A percentile compares a stretch with the other conserved stretches of the same genome.
These are phyloP conservation scores for Dryas integrifolia DNA, from an alignment of 331 rosid genomes.

Conservation along the genomic window DNA sequence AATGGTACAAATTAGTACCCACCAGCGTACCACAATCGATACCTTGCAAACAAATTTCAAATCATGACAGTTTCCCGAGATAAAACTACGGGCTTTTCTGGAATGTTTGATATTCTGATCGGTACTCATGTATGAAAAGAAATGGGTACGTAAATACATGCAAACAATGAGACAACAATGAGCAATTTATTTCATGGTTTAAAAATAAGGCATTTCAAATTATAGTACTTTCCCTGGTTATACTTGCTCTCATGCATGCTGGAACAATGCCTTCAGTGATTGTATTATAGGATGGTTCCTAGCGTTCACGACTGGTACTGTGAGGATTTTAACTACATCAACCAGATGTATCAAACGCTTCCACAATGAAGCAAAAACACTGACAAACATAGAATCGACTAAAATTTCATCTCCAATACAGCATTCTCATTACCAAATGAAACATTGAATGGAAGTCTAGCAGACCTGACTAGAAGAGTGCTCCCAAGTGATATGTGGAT, in stretches of 20 bases:
- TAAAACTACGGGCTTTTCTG: no score
- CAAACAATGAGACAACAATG: no score
- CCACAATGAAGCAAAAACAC: constrained; percentile 12
- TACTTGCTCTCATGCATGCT: not conserved
- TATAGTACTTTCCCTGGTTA: no score
- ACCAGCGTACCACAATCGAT: no score
- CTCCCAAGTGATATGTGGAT: constrained; percentile 7
- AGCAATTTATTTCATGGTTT: no score
- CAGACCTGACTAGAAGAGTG: not conserved
- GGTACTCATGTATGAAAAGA: no score
- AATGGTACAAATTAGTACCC: no score
- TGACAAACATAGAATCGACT: not conserved
- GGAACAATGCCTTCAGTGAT: not conserved
- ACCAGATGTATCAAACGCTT: constrained; percentile 13
- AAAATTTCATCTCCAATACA: not conserved
- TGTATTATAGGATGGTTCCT: not conserved
- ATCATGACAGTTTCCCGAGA: no score
- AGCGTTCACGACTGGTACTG: constrained; percentile 25
- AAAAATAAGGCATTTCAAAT: no score
- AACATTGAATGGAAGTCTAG: not conserved
- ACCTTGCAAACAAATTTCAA: no score
- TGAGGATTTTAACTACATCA: constrained; percentile 14
- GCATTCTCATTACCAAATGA: constrained; percentile 22
- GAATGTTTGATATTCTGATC: no score
- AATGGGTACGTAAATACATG: no score